Conservation (phyloP, 345 rosid genomes). For the Adansonia digitata region DNA sequence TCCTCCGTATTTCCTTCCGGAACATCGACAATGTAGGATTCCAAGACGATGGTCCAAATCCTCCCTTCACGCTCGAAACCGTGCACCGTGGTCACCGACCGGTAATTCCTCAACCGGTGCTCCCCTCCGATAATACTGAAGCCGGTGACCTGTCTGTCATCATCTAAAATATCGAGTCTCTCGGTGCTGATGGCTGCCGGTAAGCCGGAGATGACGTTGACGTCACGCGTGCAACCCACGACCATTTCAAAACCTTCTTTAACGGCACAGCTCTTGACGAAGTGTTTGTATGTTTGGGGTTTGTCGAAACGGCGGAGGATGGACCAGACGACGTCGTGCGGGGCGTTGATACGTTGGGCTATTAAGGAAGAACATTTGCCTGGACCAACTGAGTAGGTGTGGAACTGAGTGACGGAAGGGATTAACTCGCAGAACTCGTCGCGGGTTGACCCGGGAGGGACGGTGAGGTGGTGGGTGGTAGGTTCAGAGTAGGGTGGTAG, state of each 20-base stretch:
- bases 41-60: constrained; percentile 68
- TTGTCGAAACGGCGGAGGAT: constrained; percentile 51
- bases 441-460: constrained; percentile 51
- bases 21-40: constrained; percentile 80
- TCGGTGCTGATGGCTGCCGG: constrained; percentile 65
- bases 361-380: constrained; percentile 68
- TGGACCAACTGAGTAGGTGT: constrained; percentile 49
- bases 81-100: constrained; percentile 72
- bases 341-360: constrained; percentile 45
- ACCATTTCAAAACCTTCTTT: constrained; percentile 27
- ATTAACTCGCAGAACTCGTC: constrained; percentile 47
- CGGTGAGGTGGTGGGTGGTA: constrained; percentile 39
- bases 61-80: constrained; percentile 40
- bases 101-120: constrained; percentile 63
- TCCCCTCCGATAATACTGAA: constrained; percentile 41
- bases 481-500: too few species aligned
- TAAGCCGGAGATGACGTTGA: constrained; percentile 58
- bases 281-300: constrained; percentile 68
- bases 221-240: constrained; percentile 52
- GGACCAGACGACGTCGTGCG: constrained; percentile 52
- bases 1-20: constrained; percentile 92
- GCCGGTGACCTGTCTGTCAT: constrained; percentile 40
- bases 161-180: constrained; percentile 56
- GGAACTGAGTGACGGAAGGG: constrained; percentile 49
- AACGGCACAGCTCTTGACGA: constrained; percentile 54